phyloP scores from a whole-genome alignment of 2,329 filamentous ascomycete genomes.

The Knoxdaviesia capensis region DNA sequence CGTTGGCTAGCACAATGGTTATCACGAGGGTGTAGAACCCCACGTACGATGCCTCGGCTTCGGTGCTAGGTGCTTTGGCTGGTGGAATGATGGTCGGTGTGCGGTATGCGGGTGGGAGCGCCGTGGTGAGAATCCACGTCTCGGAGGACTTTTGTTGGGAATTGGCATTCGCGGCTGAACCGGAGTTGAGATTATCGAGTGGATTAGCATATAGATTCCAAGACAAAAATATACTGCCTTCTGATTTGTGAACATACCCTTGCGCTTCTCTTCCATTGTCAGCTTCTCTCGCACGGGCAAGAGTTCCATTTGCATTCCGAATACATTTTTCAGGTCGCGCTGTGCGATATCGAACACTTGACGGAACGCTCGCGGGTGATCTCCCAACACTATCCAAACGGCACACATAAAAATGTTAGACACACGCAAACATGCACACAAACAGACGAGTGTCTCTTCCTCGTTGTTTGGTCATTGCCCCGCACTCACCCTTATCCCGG shows the following conservation, averaged over 20 bases:
- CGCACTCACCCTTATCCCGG: conserved; percentile 34
- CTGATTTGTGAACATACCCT: conserved; percentile 31
- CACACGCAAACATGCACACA: no score
- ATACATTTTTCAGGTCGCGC: conserved; percentile 43
- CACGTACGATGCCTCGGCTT: conserved; percentile 59
- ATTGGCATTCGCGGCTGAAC: conserved; percentile 20
- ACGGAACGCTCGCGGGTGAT: conserved; percentile 51
- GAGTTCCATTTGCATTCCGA: conserved; percentile 87
- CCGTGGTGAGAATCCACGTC: conserved; percentile 58
- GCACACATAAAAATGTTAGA: no score
- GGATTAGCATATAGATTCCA: neutral
- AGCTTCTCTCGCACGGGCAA: conserved; percentile 65
- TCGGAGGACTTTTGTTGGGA: conserved; percentile 37
- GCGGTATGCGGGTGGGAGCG: conserved; percentile 48
- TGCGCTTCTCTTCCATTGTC: conserved; percentile 56
- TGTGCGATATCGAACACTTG: conserved; percentile 62
- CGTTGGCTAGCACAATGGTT: conserved; percentile 53
- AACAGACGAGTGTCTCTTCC: no score
- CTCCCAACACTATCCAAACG: conserved; percentile 42
- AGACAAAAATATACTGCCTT: neutral
- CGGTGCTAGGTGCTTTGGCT: conserved; percentile 40
- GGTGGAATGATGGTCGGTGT: conserved; percentile 47
- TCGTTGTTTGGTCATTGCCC: neutral
- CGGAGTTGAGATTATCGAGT: neutral
- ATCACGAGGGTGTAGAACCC: conserved; percentile 68